Evolutionary conservation across 305 asterid species (phyloP).

Genomic region (Fraxinus paxiana): DNA sequence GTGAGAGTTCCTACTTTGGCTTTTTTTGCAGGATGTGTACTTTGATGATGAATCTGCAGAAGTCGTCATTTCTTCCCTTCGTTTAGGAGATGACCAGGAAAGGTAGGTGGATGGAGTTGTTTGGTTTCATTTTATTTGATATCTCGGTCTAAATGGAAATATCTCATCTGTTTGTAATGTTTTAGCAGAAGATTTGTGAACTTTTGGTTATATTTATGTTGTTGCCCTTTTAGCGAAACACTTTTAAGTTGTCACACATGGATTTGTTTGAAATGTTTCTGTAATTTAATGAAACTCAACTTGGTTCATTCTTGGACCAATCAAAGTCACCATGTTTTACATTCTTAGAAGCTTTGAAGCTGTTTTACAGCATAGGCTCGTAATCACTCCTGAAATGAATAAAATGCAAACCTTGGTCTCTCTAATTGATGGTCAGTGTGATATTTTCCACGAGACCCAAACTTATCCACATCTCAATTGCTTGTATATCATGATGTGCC

Average conservation of each 20-base stretch:
- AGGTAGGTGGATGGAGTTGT: conserved; percentile 31
- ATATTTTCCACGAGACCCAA: background rate
- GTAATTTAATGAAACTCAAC: background rate
- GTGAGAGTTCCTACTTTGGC: conserved; percentile 10
- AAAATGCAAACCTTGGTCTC: background rate
- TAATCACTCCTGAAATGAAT: background rate
- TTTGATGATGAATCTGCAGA: conserved; percentile 71
- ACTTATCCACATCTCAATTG: background rate
- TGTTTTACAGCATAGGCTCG: background rate
- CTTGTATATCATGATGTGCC: background rate
- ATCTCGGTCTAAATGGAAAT: background rate
- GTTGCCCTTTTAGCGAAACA: background rate
- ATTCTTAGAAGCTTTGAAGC: background rate
- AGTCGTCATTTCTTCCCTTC: conserved; percentile 66
- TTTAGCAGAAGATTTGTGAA: background rate
- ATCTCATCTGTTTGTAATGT: background rate
- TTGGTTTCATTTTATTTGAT: conserved; percentile 4
- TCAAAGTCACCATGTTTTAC: background rate
- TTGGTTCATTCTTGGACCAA: background rate
- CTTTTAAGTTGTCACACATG: background rate
- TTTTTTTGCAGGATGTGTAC: conserved; percentile 49
- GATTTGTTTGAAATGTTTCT: background rate
- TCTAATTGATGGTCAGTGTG: background rate
- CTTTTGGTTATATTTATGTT: background rate
- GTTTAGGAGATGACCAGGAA: conserved; percentile 55